These are phyloP conservation scores for Asclepias syriaca DNA, from an alignment of 257 asterid species.

Conservation along the genomic window DNA sequence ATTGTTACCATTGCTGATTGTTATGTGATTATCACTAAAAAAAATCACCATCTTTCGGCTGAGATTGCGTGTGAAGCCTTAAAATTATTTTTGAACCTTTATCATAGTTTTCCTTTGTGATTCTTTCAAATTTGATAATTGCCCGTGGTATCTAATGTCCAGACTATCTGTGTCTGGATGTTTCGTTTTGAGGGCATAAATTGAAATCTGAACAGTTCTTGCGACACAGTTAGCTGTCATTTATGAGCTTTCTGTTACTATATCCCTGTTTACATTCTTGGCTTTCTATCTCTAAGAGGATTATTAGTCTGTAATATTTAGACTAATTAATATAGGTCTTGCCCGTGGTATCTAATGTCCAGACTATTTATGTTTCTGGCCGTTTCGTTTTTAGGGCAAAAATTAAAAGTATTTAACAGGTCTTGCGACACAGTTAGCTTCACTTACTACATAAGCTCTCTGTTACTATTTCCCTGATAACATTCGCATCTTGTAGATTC, in stretches of 20 bases:
- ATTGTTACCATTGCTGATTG: slow-evolving; percentile 25
- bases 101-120: not conserved
- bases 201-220: slow-evolving; percentile 35
- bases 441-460: slow-evolving; percentile 1
- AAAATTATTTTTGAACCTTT: no score
- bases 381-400: slow-evolving; percentile 51
- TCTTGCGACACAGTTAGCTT: slow-evolving; percentile 56
- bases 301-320: not conserved
- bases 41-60: slow-evolving; percentile 82
- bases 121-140: not conserved
- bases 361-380: slow-evolving; percentile 34
- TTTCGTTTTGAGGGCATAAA: slow-evolving; percentile 54
- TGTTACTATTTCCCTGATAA: slow-evolving; percentile 30
- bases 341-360: slow-evolving; percentile 59
- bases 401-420: slow-evolving; percentile 32
- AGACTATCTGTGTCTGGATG: slow-evolving; percentile 36
- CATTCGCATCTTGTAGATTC: not conserved
- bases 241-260: slow-evolving; percentile 23
- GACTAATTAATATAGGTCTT: not conserved
- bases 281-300: not conserved
- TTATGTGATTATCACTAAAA: slow-evolving; percentile 38
- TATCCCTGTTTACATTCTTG: slow-evolving; percentile 24
- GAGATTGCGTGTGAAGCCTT: slow-evolving; percentile 39
- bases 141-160: slow-evolving; percentile 58
- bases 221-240: slow-evolving; percentile 45